Base-by-base conservation (phyloP, 148 eudicot species). In the Simmondsia chinensis region DNA sequence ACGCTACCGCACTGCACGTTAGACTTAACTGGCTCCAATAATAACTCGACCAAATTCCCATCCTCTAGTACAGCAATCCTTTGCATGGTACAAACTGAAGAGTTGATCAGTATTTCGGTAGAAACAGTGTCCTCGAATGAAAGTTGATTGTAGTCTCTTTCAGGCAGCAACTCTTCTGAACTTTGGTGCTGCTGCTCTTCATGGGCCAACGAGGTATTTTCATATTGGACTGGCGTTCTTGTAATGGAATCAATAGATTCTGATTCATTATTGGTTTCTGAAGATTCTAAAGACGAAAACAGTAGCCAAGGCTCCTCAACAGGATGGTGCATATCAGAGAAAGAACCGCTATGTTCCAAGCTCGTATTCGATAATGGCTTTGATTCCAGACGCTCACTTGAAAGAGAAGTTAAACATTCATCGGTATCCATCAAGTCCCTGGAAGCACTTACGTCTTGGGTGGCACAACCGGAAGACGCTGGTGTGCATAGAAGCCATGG, bases 21-120 rank as follows among this genome's bases (percentile, higher is more conserved):
- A 57, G 61, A 63, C 66, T 85, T 82, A 37, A 82, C 95, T 1
- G 97, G 97, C 57, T 89, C 97, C 50, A 89, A 49, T 48, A 85
- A 57, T 54, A 89, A 55, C 61, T 89, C 95, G 43, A 85, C 97
- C 63, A 89, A 65, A 48, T 76, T 72, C 13, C 68, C 88, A 59
- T 89, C 86, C 66, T 89, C 97, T 50, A 89, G 60, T 17, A 89
- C 79, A 47, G 97, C 97, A 65, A 89, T 85, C 53, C 97, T 85
- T 70, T 85, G 97, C 83, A 85, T 72, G 46, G 93, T 89, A 65
- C 93, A 85, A 43, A 84, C 34, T 21, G 97, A 89, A 56, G 93
- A 89, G 54, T 89, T 85, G 11, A 89, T 82, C 59, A 89, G 57
- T 64, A 89, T 89, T 60, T 75, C 80, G 11, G 72, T 79, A 29